Evolutionary conservation across 164 flowering plant species (phyloP), one percentile per base, ranked within the genome.

Genomic region (Vitis vinifera): DNA sequence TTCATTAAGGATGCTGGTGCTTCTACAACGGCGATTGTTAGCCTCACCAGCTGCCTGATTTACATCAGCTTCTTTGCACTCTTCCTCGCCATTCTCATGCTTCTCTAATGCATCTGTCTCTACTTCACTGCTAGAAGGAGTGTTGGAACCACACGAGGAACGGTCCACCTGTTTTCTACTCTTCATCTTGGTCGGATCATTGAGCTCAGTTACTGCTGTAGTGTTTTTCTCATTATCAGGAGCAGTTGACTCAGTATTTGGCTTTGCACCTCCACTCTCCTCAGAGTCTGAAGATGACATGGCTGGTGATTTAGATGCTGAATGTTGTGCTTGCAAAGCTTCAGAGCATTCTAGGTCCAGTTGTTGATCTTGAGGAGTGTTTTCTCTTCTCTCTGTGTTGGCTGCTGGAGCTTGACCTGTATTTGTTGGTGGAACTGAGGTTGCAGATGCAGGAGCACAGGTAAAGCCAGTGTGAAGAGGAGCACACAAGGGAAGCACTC

Each of bases 141-240:
- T 87, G 74, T 95, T 95, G 31, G 99, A 93, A 51, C 98, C 94
- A 85, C 97, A 92, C 0, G 99, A 95, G 44, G 99, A 95, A 30
- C 94, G 93, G 65, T 91, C 91, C 31, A 86, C 84, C 75, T 62
- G 90, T 69, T 89, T 91, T 79, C 83, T 82, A 64, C 71, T 65
- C 77, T 85, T 83, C 29, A 63, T 67, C 66, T 88, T 86, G 76
- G 76, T 77, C 9, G 85, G 68, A 68, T 84, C 92, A 8, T 77
- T 73, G 48, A 69, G 51, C 67, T 73, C 84, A 53, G 74, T 66
- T 57, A 47, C 77, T 13, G 70, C 64, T 23, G 59, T 70, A 63
- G 72, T 79, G 7, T 37, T 37, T 60, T 79, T 80, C 77, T 82
- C 83, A 30, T 75, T 69, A 59, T 60, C 83, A 16, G 64, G 62